phyloP scores from a whole-genome alignment of 345 rosid species.

The Rhodomyrtus tomentosa region DNA sequence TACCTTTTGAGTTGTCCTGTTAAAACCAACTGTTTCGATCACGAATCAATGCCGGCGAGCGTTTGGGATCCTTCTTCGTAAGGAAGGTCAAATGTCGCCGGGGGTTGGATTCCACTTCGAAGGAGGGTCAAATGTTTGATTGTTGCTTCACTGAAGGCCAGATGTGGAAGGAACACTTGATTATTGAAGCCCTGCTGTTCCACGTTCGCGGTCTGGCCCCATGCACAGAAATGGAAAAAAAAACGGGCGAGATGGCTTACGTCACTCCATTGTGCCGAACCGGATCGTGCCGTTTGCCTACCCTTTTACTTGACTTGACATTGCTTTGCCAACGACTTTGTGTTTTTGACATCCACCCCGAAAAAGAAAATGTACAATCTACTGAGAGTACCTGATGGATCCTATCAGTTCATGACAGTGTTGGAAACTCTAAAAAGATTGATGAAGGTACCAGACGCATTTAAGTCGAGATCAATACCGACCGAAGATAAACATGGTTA shows the following conservation, averaged over 20 bases:
- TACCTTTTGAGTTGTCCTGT: neutral
- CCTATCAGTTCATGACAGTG: neutral
- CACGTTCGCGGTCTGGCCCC: neutral
- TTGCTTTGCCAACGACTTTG: neutral
- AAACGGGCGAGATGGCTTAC: neutral
- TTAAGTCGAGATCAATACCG: neutral
- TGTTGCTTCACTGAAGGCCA: neutral
- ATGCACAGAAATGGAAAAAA: neutral
- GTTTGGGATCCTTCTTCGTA: neutral
- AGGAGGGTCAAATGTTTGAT: neutral
- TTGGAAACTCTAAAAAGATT: neutral
- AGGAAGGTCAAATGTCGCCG: neutral
- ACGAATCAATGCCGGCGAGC: neutral
- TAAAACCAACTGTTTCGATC: neutral
- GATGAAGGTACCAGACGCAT: neutral
- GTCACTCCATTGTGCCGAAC: neutral
- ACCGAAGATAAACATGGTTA: neutral
- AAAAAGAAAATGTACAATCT: neutral
- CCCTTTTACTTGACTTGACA: neutral
- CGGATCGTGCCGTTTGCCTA: neutral
- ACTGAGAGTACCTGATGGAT: neutral
- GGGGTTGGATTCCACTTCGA: neutral
- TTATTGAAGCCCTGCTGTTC: neutral
- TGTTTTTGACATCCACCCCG: neutral
- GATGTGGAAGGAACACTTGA: neutral